Percentiles rank a stretch among this genome's conserved stretches.
phyloP scores from a whole-genome alignment of 1,284 basidiomycete genomes.

The Cryptococcus wingfieldii region DNA sequence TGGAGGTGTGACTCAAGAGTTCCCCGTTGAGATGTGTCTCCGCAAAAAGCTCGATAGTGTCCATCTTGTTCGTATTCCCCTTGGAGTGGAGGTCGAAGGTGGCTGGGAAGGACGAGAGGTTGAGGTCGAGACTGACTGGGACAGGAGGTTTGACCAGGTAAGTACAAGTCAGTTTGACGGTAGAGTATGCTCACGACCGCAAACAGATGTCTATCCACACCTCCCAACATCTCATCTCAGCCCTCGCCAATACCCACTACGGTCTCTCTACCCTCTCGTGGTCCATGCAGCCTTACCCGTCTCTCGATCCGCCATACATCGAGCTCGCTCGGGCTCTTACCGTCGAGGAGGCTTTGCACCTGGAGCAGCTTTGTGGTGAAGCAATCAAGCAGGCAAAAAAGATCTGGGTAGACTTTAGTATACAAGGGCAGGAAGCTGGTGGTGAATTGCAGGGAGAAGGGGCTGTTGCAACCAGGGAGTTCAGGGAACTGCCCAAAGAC shows the following conservation, averaged over 20 bases:
- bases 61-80: constrained; percentile 62
- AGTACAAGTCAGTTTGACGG: constrained; percentile 30
- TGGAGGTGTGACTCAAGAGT: constrained; percentile 49
- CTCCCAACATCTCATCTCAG: constrained; percentile 76
- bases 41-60: constrained; percentile 70
- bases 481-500: constrained; percentile 57
- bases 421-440: constrained; percentile 24
- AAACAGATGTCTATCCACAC: constrained; percentile 75
- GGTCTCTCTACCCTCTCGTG: constrained; percentile 76
- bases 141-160: constrained; percentile 73
- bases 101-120: constrained; percentile 53
- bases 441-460: constrained; percentile 36
- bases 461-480: constrained; percentile 58
- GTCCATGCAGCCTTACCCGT: constrained; percentile 53
- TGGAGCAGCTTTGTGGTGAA: constrained; percentile 65
- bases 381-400: constrained; percentile 49
- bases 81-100: constrained; percentile 52
- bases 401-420: constrained; percentile 38
- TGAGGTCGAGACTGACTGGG: constrained; percentile 62
- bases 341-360: constrained; percentile 58
- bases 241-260: constrained; percentile 63
- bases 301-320: constrained; percentile 68
- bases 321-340: constrained; percentile 70
- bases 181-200: not conserved
- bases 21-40: constrained; percentile 66